Base-by-base conservation (phyloP, 306 rosid species). In the Dalbergia cochinchinensis region DNA sequence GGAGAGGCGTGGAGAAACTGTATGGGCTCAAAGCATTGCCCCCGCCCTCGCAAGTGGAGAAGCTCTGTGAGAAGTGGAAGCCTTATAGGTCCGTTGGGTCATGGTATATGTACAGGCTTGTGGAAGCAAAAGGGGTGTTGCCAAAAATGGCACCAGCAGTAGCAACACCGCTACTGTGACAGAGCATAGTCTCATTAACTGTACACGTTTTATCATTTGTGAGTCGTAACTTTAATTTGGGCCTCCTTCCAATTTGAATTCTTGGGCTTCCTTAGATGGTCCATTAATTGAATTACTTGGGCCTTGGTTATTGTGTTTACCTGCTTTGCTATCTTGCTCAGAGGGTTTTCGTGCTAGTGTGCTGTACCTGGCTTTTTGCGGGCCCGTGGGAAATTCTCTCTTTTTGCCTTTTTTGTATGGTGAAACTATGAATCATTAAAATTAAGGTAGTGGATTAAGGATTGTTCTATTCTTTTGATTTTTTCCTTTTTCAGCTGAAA, bases 31-130 rank as follows among this genome's bases (percentile, higher is more conserved):
- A 88, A 73, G 87, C 62, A 41, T 79, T 93, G 90, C 93, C 97
- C 0, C n/a, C 57, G 75, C 89, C 97, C 6, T 58, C 76, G 59
- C 83, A 90, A 83, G 85, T 91, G 98, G 97, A 87, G 82, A 3
- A 71, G 31, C 13, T 90, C 16, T 93, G 97, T 53, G 86, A 86
- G 20, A 91, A 88, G 64, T 93, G 97, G 98, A 90, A 78, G 83
- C 97, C 98, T 3, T 91, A 90, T 78, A 88, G 97, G 59, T 83
- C 98, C 35, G 84, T 91, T 85, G 98, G 93, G 66, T 71, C 97
- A 55, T 90, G 91, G 97, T 91, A 85, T 69, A 90, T 93, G 98
- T 91, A 92, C 90, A 90, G 83, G 88, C 71, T 87, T 34, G 61
- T 93, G 81, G 97, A 91, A 39, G 88, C 91, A 8, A 87, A 93